A percentile compares a stretch with the other conserved stretches of the same genome.
Evolutionary conservation across 139 green algal genomes (phyloP).

Genomic region (Picochlorum sp.): DNA sequence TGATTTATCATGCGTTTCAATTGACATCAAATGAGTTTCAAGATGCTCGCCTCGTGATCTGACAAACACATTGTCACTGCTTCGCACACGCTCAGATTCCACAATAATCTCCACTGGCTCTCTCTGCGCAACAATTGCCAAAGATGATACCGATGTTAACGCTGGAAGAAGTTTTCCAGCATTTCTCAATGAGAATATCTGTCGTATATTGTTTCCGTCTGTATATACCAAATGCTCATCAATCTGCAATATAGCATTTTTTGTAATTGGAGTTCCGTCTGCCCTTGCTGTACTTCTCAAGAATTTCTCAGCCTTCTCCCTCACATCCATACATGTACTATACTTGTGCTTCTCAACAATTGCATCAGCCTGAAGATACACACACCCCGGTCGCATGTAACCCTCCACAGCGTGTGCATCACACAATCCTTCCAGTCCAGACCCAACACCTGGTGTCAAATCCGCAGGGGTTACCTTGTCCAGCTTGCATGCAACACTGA

Average conservation of each 20-base stretch:
- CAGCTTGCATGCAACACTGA: slow-evolving; percentile 53
- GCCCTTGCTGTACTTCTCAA: neutral
- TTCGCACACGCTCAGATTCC: too few relatives aligned
- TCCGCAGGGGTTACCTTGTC: slow-evolving; percentile 70
- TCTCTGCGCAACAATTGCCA: slow-evolving; percentile 4
- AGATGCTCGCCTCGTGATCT: neutral
- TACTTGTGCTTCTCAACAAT: neutral
- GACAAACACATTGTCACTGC: slow-evolving; percentile 10
- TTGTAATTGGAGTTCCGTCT: slow-evolving; percentile 33
- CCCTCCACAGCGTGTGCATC: slow-evolving; percentile 42
- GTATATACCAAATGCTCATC: slow-evolving; percentile 41
- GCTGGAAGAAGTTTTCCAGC: slow-evolving; percentile 32
- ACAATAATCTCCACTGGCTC: too few relatives aligned
- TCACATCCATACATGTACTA: slow-evolving; percentile 10
- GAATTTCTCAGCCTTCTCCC: slow-evolving; percentile 9
- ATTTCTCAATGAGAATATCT: slow-evolving; percentile 19
- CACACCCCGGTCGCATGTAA: slow-evolving; percentile 68
- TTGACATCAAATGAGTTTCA: neutral
- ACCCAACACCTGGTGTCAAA: slow-evolving; percentile 53
- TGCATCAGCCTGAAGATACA: slow-evolving; percentile 43
- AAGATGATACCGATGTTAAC: slow-evolving; percentile 22
- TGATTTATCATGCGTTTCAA: too few relatives aligned
- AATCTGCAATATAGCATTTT: slow-evolving; percentile 49
- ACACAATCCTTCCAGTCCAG: slow-evolving; percentile 38
- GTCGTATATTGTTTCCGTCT: slow-evolving; percentile 27